Evolutionary conservation across 768 basidiomycete species (phyloP), one percentile per base, ranked within the genome.

Genomic region (Hericium alpestre): DNA sequence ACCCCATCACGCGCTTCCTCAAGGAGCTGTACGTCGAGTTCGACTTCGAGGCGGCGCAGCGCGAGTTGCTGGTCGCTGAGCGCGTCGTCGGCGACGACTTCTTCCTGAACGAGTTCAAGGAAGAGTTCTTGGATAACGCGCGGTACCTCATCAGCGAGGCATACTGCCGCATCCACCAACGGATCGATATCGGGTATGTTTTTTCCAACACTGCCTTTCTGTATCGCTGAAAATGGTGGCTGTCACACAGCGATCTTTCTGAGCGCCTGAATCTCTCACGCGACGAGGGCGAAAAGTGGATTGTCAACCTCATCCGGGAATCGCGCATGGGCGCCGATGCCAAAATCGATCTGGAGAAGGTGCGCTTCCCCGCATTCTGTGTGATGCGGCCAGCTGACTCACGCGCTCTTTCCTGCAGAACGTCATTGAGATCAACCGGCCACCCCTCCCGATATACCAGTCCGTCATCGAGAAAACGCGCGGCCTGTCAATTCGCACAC

Each of bases 281-380:
- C 43, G 93, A 93, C 62, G 96, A 98, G 67, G 96, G 95, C 53
- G 96, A 99, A 69, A 95, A 95, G 66, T 99, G 95, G 95, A 95
- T 98, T 60, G 96, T 98, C 65, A 97, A 98, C 75, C 87, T 98
- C 59, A 96, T 98, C 65, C 84, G 96, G 38, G 96, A 98, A 72
- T 95, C 94, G 6, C 82, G 93, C 49, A 92, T 95, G 87, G 92
- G 92, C 13, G 87, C 90, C 1, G 95, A 98, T 64, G 95, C 95
- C 53, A 96, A 95, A 75, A 97, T 98, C 59, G 95, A 98, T 70
- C 78, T 98, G 25, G 93, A 94, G 71, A 93, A 95, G 78, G 93
- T 90, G 59, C 40, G 74, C 51, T 50, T 52, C 32, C 37, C 43
- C 18, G 22, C 22, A 16, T 16, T 38, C 38, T 49, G 27, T 51